A percentile compares a stretch with the other conserved stretches of the same genome.
Conservation (phyloP, 2,329 filamentous ascomycete species). For the Sporothrix euskadiensis region DNA sequence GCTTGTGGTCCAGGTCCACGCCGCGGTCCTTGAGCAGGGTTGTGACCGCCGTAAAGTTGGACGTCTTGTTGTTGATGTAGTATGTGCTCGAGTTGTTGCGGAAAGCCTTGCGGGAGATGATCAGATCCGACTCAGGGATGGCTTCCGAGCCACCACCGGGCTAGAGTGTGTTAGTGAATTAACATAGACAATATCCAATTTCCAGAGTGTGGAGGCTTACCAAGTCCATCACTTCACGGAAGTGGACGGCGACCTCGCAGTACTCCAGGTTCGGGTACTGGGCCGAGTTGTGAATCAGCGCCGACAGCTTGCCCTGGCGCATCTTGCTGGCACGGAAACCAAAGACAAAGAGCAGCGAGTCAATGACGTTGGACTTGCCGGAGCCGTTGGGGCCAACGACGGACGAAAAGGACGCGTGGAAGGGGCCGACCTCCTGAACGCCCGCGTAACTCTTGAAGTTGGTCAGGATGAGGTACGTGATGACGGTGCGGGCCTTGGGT, state of each 20-base stretch:
- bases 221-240: constrained; percentile 90
- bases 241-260: constrained; percentile 96
- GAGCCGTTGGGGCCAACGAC: constrained; percentile 98
- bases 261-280: constrained; percentile 79
- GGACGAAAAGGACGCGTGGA: constrained; percentile 95
- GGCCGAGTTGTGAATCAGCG: constrained; percentile 95
- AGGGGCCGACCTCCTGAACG: constrained; percentile 90
- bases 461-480: constrained; percentile 85
- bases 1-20: constrained; percentile 95
- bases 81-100: constrained; percentile 99
- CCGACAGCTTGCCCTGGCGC: constrained; percentile 97
- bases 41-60: constrained; percentile 90
- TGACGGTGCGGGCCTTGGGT: constrained; percentile 84
- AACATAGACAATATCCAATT: not conserved
- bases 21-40: constrained; percentile 82
- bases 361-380: constrained; percentile 98
- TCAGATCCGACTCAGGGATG: constrained; percentile 78
- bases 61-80: constrained; percentile 88
- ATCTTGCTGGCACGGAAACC: constrained; percentile 99
- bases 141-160: constrained; percentile 72
- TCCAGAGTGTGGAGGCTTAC: constrained; percentile 41
- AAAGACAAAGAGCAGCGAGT: constrained; percentile 97
- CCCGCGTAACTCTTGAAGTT: constrained; percentile 99
- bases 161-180: constrained; percentile 38
- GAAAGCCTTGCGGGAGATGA: constrained; percentile 91